Conservation (phyloP, 768 basidiomycete species). For the Boletus coccyginus region DNA sequence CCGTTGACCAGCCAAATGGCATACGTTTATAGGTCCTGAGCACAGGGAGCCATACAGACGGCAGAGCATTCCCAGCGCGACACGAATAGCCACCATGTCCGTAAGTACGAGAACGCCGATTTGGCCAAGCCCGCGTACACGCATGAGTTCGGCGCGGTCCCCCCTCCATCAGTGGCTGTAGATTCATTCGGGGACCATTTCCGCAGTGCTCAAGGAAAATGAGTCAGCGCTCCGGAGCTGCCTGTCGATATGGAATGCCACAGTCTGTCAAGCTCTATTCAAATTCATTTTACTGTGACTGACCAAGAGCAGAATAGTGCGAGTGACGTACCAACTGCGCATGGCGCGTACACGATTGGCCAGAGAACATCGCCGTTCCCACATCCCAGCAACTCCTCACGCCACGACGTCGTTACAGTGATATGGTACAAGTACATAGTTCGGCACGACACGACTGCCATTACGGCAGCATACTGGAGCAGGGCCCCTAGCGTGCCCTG, state of each 20-base stretch:
- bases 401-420: no score
- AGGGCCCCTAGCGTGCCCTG: not conserved
- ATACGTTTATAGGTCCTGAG: conserved; percentile 17
- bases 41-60: not conserved
- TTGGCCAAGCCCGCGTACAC: not conserved
- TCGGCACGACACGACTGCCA: not conserved
- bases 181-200: not conserved
- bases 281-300: not conserved
- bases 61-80: not conserved
- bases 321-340: no score
- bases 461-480: not conserved
- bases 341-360: no score
- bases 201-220: not conserved
- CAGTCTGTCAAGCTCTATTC: not conserved
- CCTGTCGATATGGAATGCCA: not conserved
- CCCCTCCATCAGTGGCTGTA: conserved; percentile 6
- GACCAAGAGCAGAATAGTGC: not conserved
- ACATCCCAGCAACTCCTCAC: no score
- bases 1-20: not conserved
- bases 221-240: not conserved
- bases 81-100: not conserved
- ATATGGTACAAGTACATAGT: not conserved
- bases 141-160: not conserved
- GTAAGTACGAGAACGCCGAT: not conserved
- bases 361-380: not conserved